Base-by-base conservation (phyloP, 768 basidiomycete genomes). In the Rhodotorula paludigena region DNA sequence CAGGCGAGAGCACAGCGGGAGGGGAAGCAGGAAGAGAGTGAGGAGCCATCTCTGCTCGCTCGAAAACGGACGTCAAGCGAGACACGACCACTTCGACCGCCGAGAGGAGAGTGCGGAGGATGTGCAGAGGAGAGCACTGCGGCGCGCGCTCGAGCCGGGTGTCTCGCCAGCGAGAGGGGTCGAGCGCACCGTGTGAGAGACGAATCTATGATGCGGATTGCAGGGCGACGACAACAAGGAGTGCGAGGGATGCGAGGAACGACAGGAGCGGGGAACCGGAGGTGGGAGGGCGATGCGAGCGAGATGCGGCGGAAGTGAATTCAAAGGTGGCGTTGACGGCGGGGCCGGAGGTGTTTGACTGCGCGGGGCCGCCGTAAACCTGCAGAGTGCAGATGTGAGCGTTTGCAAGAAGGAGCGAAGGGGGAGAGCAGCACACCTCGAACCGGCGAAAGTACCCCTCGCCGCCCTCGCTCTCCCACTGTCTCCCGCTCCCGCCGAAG, bases 401-500 rank as follows among this genome's bases (percentile, higher is more conserved):
- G 44, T 10, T 18, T 15, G 32, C 6, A 21, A 35, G 20, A 4
- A 32, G 2, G 30, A 32, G 32, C 12, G 15, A 18, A 14, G 44
- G 8, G 44, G 14, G 11, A 23, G 48, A 30, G 51, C 23, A 57
- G 9, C n/a, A n/a, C 23, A 63, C 67, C 45, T 63, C 36, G 53
- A 68, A 63, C n/a, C 53, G 36, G 1, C 67, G 44, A 25, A 63
- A 68, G n/a, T 49, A 63, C 1, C 38, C 1, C 8, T 20, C 25
- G 51, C 66, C 12, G 41, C 67, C 30, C 55, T 30, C 20, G 35
- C n/a, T 16, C 35, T 57, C 23, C 57, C 56, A 65, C n/a, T 21
- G 33, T 18, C 9, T 4, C 30, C 51, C 57, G 52, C 69, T 63
- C 5, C 69, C 69, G 21, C 69, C 69, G 35, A 66, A 71, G 47